Evolutionary conservation across 208 protist genomes (phyloP).

Genomic region (Borovskyia barvae): DNA sequence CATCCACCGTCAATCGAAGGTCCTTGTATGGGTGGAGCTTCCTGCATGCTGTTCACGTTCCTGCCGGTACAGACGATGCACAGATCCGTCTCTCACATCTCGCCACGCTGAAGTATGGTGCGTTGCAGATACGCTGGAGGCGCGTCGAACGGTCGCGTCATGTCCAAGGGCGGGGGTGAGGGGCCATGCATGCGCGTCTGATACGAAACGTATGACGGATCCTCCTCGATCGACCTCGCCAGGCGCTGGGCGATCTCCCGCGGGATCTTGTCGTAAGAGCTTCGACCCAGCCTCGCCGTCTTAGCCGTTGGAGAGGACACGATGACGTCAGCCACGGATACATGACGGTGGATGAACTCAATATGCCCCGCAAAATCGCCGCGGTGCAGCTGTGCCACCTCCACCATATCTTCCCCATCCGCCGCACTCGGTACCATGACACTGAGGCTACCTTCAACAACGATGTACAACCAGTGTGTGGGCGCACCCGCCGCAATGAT

Average conservation of each 20-base stretch:
- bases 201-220: conserved; percentile 48
- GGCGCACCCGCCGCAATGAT: conserved; percentile 53
- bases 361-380: conserved; percentile 64
- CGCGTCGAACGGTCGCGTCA: conserved; percentile 40
- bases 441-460: conserved; percentile 60
- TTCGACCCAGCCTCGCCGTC: conserved; percentile 67
- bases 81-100: too few relatives aligned
- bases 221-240: conserved; percentile 31
- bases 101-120: conserved; percentile 18
- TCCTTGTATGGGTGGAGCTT: too few relatives aligned
- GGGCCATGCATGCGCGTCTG: conserved; percentile 30
- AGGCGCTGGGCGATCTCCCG: conserved; percentile 29
- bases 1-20: too few relatives aligned
- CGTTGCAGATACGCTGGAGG: conserved; percentile 29
- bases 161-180: conserved; percentile 32
- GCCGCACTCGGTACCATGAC: conserved; percentile 35
- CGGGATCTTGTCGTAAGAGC: conserved; percentile 68
- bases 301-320: conserved; percentile 38
- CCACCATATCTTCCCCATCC: conserved; percentile 24
- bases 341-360: conserved; percentile 74
- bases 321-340: conserved; percentile 58
- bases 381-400: conserved; percentile 34
- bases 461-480: conserved; percentile 68
- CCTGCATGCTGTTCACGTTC: too few relatives aligned
- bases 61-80: too few relatives aligned